Evolutionary conservation across 345 rosid species (phyloP).

Genomic region (Microthlaspi erraticum): DNA sequence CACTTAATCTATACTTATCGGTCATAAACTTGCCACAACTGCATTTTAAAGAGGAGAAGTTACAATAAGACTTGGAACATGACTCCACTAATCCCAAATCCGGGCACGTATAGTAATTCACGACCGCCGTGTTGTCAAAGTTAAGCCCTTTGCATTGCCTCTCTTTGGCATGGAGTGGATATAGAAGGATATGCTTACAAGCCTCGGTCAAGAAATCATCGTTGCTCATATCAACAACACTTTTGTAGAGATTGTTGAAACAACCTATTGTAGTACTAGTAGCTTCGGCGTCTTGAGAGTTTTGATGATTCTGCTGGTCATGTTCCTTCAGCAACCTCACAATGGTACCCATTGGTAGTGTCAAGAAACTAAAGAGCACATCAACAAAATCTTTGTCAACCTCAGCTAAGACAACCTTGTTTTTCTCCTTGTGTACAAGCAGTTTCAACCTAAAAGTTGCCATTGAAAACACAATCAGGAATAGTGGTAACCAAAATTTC

Average conservation of each 20-base stretch:
- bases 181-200: slow-evolving; percentile 19
- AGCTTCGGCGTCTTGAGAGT: neutral
- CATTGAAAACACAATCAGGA: no score
- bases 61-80: slow-evolving; percentile 4
- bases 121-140: neutral
- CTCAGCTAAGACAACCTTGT: slow-evolving; percentile 35
- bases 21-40: slow-evolving; percentile 20
- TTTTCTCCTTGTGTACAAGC: slow-evolving; percentile 6
- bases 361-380: slow-evolving; percentile 24
- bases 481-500: no score
- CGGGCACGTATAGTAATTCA: slow-evolving; percentile 6
- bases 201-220: neutral
- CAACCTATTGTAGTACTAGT: slow-evolving; percentile 20
- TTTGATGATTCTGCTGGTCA: neutral
- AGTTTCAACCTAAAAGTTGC: slow-evolving; percentile 16
- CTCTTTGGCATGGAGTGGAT: neutral
- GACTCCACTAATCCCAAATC: neutral
- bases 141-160: slow-evolving; percentile 4
- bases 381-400: slow-evolving; percentile 31
- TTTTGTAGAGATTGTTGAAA: slow-evolving; percentile 28
- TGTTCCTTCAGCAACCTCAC: slow-evolving; percentile 14
- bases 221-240: slow-evolving; percentile 4
- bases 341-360: slow-evolving; percentile 36
- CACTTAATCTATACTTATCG: neutral
- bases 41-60: slow-evolving; percentile 11